Conservation (phyloP, 2,329 filamentous ascomycete species). For the Teratosphaeria epicoccoides region DNA sequence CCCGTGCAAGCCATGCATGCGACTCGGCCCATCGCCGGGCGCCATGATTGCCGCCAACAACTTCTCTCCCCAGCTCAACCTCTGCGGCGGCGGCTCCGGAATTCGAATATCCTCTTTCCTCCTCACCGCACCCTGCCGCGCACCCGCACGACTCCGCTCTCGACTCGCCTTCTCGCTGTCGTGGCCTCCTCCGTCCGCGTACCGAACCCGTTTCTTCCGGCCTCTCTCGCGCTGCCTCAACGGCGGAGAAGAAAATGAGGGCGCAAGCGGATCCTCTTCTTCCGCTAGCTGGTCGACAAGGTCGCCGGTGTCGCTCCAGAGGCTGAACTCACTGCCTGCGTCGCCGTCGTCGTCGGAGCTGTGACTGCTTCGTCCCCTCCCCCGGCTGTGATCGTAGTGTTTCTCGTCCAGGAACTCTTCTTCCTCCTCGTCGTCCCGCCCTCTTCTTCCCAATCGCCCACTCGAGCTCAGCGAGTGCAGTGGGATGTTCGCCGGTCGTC, state of each 20-base stretch:
- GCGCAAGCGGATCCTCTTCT: conserved; percentile 69
- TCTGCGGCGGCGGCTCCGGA: conserved; percentile 55
- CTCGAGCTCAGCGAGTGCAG: conserved; percentile 57
- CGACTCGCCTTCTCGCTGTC: conserved; percentile 31
- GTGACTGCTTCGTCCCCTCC: conserved; percentile 29
- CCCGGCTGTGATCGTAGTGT: conserved; percentile 35
- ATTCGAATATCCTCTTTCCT: conserved; percentile 66
- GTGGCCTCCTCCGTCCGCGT: conserved; percentile 36
- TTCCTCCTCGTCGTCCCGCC: conserved; percentile 26
- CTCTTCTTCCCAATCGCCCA: conserved; percentile 29
- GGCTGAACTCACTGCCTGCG: conserved; percentile 57
- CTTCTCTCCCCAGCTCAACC: conserved; percentile 56
- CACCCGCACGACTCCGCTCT: conserved; percentile 1
- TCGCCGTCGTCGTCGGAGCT: conserved; percentile 10
- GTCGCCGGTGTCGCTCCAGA: conserved; percentile 92
- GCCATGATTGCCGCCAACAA: conserved; percentile 78
- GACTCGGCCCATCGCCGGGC: conserved; percentile 54
- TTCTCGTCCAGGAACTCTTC: conserved; percentile 32
- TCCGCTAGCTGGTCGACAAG: conserved; percentile 82
- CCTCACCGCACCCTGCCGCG: conserved; percentile 36
- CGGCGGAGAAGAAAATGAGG: not conserved
- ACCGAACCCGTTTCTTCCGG: conserved; percentile 57
- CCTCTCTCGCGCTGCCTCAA: conserved; percentile 24
- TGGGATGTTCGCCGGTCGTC: conserved; percentile 68
- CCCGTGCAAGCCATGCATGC: conserved; percentile 85